Conservation (phyloP, 495 filamentous ascomycete genomes). For the Trichoderma parareesei region DNA sequence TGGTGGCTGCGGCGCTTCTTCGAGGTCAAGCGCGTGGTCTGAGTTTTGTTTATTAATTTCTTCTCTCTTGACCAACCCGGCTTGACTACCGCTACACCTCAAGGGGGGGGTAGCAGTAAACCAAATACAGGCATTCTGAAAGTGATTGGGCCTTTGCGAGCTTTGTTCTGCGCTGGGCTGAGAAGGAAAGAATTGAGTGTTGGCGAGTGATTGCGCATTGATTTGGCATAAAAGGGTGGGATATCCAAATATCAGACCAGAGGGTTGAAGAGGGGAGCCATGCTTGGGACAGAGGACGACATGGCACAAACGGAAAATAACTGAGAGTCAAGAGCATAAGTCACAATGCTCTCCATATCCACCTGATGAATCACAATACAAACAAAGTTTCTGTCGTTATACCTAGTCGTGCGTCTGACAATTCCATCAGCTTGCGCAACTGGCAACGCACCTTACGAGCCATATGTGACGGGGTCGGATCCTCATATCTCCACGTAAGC, state of each 20-base stretch:
- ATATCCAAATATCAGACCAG: no score
- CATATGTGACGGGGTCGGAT: no score
- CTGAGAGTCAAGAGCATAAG: background rate
- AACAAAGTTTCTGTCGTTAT: background rate
- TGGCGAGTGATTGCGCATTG: background rate
- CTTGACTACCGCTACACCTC: no score
- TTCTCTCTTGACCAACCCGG: no score
- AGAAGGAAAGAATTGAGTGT: background rate
- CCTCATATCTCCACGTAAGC: no score
- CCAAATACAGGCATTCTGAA: no score
- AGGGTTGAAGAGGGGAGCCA: background rate
- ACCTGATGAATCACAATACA: background rate
- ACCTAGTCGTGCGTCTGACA: background rate
- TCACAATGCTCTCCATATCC: background rate
- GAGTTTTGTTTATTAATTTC: background rate
- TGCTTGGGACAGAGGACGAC: background rate
- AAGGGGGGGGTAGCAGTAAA: no score
- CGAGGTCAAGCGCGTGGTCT: conserved; percentile 57
- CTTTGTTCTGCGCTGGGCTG: background rate
- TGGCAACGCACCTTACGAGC: background rate
- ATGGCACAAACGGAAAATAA: background rate
- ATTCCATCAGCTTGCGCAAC: background rate
- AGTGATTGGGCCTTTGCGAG: background rate
- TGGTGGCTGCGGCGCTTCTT: conserved; percentile 99
- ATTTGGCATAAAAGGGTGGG: background rate